Base-by-base conservation (phyloP, 139 green algal species). In the Chlorella sp. region DNA sequence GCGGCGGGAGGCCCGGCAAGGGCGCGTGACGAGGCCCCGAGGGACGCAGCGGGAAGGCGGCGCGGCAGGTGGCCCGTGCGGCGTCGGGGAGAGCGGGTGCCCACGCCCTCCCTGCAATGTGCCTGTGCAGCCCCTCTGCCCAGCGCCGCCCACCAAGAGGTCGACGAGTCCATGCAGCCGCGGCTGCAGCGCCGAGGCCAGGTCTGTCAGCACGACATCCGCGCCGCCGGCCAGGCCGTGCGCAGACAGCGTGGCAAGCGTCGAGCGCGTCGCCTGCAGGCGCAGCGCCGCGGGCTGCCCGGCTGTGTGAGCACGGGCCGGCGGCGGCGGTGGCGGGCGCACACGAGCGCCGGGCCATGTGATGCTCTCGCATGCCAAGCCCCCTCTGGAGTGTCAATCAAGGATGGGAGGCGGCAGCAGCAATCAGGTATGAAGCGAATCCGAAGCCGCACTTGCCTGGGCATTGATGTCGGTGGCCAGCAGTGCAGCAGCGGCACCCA, bases 271-370 rank as follows among this genome's bases (percentile, higher is more conserved):
- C n/a, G n/a, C n/a, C n/a, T n/a, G n/a, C n/a, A 59, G 19, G 43
- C 55, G 38, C 27, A 48, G 5, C 36, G 40, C 51, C 19, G 5
- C 14, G 36, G 53, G 17, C 15, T 8, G 33, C 12, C 67, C 9
- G 29, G 86, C 77, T 48, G 77, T 96, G 90, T 14, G 82, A 82
- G 2, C 40, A 27, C 41, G 94, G 66, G 3, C 90, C 96, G 8
- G 38, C 60, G 3, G 55, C 23, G 0, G 88, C 91, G 1, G 86
- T 82, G 6, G 71, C 83, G 2, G 87, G 55, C 15, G 93, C 92
- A 38, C 66, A 35, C 1, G 51, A 29, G 79, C 83, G 96, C 59
- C 95, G 78, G 77, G 21, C 21, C 21, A 21, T 21, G 21, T 58
- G 17, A 58, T 58, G 17, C 17, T 58, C 17, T 58, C 17, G 21